Base-by-base conservation (phyloP, 345 rosid genomes). In the Salix viminalis region DNA sequence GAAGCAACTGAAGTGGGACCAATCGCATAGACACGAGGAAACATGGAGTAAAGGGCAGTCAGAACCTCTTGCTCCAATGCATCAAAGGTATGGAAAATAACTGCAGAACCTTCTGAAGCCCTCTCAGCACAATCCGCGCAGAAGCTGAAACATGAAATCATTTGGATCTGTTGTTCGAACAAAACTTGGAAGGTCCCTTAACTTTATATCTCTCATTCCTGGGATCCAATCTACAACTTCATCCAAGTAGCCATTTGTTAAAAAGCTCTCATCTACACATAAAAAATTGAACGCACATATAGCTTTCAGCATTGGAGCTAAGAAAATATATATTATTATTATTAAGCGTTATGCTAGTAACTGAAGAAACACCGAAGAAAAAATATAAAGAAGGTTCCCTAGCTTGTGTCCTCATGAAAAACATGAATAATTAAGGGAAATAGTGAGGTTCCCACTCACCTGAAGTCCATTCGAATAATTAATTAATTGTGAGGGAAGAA, bases 61-160 rank as follows among this genome's bases (percentile, higher is more conserved):
- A 67, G 30, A 5, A 67, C 46, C 7, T n/a, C 71, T n/a, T 36
- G 42, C 48, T 67, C 71, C 48, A 67, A 36, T 1, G 48, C 32
- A 18, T 67, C 71, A 1, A 67, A 67, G 4, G 71, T 67, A 18
- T 67, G 71, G 0, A 67, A 18, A 34, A 67, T 34, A 39, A 67
- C 1, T 11, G 71, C 71, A 19, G 71, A 19, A 2, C 28, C 70
- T 3, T 37, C 24, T 11, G 23, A 23, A 7, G 71, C 48, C 15
- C 15, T 18, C 71, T 41, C 18, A n/a, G 18, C 16, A 16, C 15
- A 8, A 1, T 67, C 71, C 26, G 0, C 2, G 13, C 15, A 1
- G 18, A 11, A 36, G 7, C 12, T 36, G 0, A 36, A n/a, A 67
- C 10, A 7, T 0, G 4, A 1, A 0, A 9, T 67, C 48, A 15